A percentile compares a stretch with the other conserved stretches of the same genome.
These are phyloP conservation scores for Vaccinium darrowii DNA, from an alignment of 148 eudicot genomes.

Conservation along the genomic window DNA sequence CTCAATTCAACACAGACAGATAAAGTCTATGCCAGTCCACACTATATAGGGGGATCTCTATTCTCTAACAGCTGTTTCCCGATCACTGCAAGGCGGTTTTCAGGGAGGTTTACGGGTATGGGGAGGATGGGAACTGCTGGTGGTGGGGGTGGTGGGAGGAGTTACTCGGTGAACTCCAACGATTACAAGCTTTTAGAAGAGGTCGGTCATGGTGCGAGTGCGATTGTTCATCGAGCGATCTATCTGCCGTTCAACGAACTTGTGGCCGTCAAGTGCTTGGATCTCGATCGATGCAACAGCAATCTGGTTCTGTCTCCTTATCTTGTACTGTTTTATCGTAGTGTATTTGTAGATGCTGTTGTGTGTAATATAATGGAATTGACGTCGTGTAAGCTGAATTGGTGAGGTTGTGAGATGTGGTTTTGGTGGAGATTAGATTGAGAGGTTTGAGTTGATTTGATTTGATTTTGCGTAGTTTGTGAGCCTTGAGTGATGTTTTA, in stretches of 20 bases:
- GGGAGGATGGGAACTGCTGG: slow-evolving; percentile 27
- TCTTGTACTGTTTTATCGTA: not conserved
- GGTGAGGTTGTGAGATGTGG: not conserved
- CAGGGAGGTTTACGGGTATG: slow-evolving; percentile 20
- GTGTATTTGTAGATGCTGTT: not conserved
- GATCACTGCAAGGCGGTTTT: slow-evolving; percentile 1
- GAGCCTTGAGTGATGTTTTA: not conserved
- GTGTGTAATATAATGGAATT: not conserved
- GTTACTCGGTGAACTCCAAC: slow-evolving; percentile 47
- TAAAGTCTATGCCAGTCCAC: slow-evolving; percentile 5
- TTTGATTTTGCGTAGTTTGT: slow-evolving; percentile 1
- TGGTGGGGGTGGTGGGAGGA: slow-evolving; percentile 25
- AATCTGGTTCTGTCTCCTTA: slow-evolving; percentile 53
- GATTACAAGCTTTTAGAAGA: slow-evolving; percentile 88
- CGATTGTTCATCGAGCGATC: slow-evolving; percentile 85
- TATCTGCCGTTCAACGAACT: slow-evolving; percentile 79
- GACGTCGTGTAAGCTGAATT: not conserved
- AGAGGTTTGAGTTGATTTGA: not conserved
- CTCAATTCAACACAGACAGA: not conserved
- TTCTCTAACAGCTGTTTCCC: not conserved
- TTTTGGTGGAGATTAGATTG: slow-evolving; percentile 7
- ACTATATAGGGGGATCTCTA: no score
- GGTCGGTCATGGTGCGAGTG: slow-evolving; percentile 87
- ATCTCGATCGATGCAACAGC: slow-evolving; percentile 96
- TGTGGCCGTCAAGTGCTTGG: slow-evolving; percentile 92